phyloP scores from a whole-genome alignment of 371 early-diverging fungal species.

The Zopfochytrium polystomum region DNA sequence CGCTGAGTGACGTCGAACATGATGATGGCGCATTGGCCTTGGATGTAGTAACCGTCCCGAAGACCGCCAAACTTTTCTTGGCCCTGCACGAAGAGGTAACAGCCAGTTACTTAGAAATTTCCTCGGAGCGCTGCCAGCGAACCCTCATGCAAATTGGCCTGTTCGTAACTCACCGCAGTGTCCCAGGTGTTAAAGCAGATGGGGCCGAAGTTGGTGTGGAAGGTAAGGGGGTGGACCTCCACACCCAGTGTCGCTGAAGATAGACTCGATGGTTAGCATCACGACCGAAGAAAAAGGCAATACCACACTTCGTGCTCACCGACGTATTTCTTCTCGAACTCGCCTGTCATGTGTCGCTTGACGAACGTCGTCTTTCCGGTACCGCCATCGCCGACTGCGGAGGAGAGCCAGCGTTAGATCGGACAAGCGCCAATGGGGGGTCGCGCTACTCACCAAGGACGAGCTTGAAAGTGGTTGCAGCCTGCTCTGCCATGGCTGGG shows the following conservation, averaged over 20 bases:
- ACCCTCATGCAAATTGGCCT: background rate
- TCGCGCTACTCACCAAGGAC: conserved; percentile 35
- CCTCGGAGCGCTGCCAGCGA: too few species aligned
- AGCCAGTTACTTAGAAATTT: background rate
- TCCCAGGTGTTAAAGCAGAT: conserved; percentile 94
- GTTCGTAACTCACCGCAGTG: conserved; percentile 30
- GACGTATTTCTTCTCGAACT: conserved; percentile 99
- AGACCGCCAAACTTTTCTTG: conserved; percentile 99
- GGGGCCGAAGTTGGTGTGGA: conserved; percentile 97
- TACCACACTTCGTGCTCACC: conserved; percentile 62
- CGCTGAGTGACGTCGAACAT: conserved; percentile 99
- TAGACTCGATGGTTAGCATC: too few species aligned
- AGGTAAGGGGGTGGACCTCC: conserved; percentile 95
- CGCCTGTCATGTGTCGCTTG: conserved; percentile 99
- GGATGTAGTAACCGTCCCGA: conserved; percentile 99
- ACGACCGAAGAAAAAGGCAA: background rate
- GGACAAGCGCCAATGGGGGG: background rate
- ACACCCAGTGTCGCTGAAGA: conserved; percentile 98
- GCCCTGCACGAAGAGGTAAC: conserved; percentile 51
- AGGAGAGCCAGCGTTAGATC: background rate
- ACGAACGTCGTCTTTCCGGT: conserved; percentile 99
- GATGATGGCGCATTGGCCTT: conserved; percentile 99
- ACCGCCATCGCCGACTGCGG: conserved; percentile 97
- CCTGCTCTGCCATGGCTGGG: background rate
- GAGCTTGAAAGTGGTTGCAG: conserved; percentile 39